These are phyloP conservation scores for Neurospora sp. DNA, from an alignment of 2,329 filamentous ascomycete species.

Conservation along the genomic window DNA sequence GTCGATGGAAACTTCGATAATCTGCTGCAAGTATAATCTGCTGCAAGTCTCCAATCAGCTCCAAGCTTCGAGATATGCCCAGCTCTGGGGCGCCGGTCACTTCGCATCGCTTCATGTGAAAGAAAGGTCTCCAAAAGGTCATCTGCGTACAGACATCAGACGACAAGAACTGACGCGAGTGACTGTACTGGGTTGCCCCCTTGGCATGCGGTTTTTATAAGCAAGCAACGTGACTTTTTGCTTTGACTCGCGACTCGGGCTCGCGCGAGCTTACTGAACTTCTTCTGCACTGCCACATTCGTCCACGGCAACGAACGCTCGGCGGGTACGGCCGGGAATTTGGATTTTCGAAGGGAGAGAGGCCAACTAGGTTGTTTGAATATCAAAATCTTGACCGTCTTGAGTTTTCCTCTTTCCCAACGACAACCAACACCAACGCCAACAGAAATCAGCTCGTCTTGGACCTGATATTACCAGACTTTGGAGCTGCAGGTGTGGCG, in stretches of 20 bases:
- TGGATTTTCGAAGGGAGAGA: not conserved
- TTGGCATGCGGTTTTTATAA: not conserved
- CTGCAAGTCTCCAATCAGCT: not conserved
- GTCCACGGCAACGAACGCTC: not conserved
- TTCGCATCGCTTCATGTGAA: not conserved
- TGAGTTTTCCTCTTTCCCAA: not conserved
- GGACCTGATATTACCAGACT: not conserved
- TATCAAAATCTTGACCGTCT: not conserved
- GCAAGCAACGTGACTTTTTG: not conserved
- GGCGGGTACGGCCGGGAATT: not conserved
- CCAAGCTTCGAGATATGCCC: not conserved
- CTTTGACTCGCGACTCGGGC: not conserved
- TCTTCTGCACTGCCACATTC: not conserved
- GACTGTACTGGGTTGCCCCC: not conserved
- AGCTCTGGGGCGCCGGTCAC: not conserved
- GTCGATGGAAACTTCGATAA: not conserved
- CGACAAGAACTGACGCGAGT: not conserved
- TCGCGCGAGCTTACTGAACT: not conserved
- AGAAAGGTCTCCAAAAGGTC: not conserved
- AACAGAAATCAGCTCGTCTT: not conserved
- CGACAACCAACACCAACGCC: not conserved
- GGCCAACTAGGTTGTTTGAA: not conserved
- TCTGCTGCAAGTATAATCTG: not conserved
- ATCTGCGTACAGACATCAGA: not conserved
- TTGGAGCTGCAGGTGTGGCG: not conserved